These are phyloP conservation scores for Aspergillus nanangensis DNA, from an alignment of 495 filamentous ascomycete species.

Conservation along the genomic window DNA sequence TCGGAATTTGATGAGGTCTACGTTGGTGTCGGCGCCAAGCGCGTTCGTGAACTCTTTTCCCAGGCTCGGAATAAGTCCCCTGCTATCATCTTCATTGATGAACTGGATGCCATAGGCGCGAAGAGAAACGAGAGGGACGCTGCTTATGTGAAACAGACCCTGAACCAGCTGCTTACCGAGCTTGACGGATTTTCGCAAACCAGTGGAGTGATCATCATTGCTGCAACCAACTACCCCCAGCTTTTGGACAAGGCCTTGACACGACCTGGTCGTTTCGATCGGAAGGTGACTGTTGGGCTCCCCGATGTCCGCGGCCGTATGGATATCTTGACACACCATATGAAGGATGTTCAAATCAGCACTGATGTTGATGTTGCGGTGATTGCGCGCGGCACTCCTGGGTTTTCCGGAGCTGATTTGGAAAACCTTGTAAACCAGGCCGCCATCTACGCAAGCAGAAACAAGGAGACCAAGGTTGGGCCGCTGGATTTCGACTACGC, in stretches of 20 bases:
- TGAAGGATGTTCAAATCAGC: conserved; percentile 75
- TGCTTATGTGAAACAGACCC: conserved; percentile 93
- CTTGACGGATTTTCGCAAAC: conserved; percentile 95
- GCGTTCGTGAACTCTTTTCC: conserved; percentile 91
- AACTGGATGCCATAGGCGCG: conserved; percentile 92
- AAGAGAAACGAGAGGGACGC: conserved; percentile 91
- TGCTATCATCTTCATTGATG: conserved; percentile 97
- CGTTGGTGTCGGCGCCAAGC: conserved; percentile 95
- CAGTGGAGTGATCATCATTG: conserved; percentile 90
- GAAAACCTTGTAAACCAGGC: conserved; percentile 97
- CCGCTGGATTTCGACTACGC: conserved; percentile 91
- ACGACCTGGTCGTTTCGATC: conserved; percentile 91
- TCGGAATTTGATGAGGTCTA: conserved; percentile 98
- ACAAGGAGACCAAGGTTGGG: conserved; percentile 65
- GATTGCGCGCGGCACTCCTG: conserved; percentile 81
- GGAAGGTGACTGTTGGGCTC: conserved; percentile 79
- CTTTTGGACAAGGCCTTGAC: conserved; percentile 91
- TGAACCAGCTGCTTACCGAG: conserved; percentile 97
- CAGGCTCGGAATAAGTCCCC: conserved; percentile 85
- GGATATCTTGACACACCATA: conserved; percentile 86
- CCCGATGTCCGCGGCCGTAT: conserved; percentile 95
- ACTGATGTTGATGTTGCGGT: conserved; percentile 76
- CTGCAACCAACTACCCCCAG: conserved; percentile 93
- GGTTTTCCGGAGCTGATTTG: conserved; percentile 90
- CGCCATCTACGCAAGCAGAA: conserved; percentile 82